Evolutionary conservation across 352 stramenopile genomes (phyloP), one percentile per base, ranked within the genome.

Genomic region (Pilasporangium apinafurcum): DNA sequence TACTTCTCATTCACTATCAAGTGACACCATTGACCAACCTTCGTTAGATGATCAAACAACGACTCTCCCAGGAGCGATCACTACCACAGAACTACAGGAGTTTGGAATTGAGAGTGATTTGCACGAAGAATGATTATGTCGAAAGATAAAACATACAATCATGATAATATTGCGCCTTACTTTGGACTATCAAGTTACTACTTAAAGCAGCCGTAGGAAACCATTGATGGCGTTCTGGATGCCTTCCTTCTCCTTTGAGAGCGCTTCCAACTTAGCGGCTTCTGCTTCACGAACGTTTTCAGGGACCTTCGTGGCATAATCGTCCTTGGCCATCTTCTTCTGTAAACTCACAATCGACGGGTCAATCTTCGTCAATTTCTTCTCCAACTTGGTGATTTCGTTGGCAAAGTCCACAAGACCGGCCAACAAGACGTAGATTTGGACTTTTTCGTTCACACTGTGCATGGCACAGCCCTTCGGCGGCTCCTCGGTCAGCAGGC

Each of bases 371-470:
- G 65, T 63, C 36, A 95, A 45, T 59, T 96, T 93, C 58, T 92
- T 95, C 57, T 95, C 79, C 2, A 96, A 59, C 61, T 96, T 95
- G 35, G 73, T 46, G 47, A 96, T 93, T 48, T 96, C 87, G 53
- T 95, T 92, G 33, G 77, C 77, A 49, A 92, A 91, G 55, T 94
- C 80, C 38, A 94, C 82, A 38, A 94, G 62, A 8, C 82, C 82
- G 12, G 74, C 73, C 0, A 94, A 67, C 49, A 94, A 65, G 49
- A 97, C 78, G 48, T 92, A 73, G 48, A 96, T 74, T 66, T 95
- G 87, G 37, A 96, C 70, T 67, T 92, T 93, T 36, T 92, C 92
- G 65, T 98, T 97, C 46, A 98, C 83, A 50, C 76, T 89, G 57
- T 96, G 73, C 68, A 97, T 96, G 53, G 89, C 92, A 69, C 89